Conservation (phyloP, 2,329 filamentous ascomycete genomes). For the Zelopaecilomyces penicillatus region DNA sequence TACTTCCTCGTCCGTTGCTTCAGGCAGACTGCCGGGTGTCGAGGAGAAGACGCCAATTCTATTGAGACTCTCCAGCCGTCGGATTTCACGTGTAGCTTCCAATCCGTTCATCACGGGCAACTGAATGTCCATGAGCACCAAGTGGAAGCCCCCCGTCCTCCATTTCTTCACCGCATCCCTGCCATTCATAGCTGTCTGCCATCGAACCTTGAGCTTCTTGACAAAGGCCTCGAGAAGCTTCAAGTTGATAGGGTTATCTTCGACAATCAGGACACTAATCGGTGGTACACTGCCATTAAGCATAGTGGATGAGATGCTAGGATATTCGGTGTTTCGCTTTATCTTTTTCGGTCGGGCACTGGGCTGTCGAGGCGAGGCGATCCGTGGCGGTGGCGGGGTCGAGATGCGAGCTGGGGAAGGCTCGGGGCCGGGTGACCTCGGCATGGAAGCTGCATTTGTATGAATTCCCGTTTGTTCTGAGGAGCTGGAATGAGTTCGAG, state of each 20-base stretch:
- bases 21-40: constrained; percentile 43
- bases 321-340: constrained; percentile 41
- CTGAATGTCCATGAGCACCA: constrained; percentile 98
- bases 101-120: constrained; percentile 93
- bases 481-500: constrained; percentile 50
- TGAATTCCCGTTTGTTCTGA: constrained; percentile 42
- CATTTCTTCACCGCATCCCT: constrained; percentile 89
- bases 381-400: constrained; percentile 39
- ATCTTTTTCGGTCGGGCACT: constrained; percentile 40
- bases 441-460: constrained; percentile 41
- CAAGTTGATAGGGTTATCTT: constrained; percentile 97
- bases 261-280: constrained; percentile 94
- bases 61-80: constrained; percentile 80
- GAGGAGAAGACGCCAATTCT: constrained; percentile 83
- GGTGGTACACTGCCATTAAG: constrained; percentile 81
- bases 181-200: constrained; percentile 96
- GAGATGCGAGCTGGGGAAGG: constrained; percentile 35
- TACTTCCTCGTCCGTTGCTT: constrained; percentile 35
- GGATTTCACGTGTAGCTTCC: constrained; percentile 90
- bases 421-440: constrained; percentile 47
- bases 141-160: constrained; percentile 84
- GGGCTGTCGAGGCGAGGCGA: constrained; percentile 40
- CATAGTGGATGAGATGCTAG: constrained; percentile 50
- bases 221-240: constrained; percentile 91
- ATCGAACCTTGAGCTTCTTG: constrained; percentile 88